Base-by-base conservation (phyloP, 1,284 basidiomycete species). In the Ceratobasidium sp. region DNA sequence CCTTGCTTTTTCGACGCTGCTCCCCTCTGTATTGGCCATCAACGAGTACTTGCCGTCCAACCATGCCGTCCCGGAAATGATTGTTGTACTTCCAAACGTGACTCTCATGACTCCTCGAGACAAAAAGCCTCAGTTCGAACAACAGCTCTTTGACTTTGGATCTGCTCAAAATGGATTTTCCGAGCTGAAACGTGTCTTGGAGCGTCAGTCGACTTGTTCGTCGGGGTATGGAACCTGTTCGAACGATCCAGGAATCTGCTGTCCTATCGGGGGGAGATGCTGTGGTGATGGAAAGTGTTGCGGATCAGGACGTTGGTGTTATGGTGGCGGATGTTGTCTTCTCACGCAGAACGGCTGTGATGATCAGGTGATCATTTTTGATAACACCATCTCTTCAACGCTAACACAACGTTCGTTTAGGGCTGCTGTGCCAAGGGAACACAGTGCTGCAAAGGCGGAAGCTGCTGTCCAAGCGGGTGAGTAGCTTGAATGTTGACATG, bases 401-500 rank as follows among this genome's bases (percentile, higher is more conserved):
- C 41, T 44, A 16, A 64, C 14, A 28, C 16, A 38, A 14, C 13
- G 18, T 28, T 41, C 26, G 16, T 11, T 47, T 28, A 69, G 64
- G 64, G 64, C 21, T 69, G 64, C 46, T 69, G 64, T 32, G 50
- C 11, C 23, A 57, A 69, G 50, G n/a, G 9, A 1, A 1, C 26
- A 16, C 35, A 55, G n/a, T 69, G 64, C 32, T 69, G 64, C 64
- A 69, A 46, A 38, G 64, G 64, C 26, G 64, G 64, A 2, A 46
- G 41, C 16, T 69, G 64, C 41, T 69, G 64, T 26, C 23, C 16
- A 9, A 18, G 41, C 26, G 64, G 52, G 52, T 54, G 52, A 26
- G 52, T 26, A 54, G 21, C 5, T 28, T 28, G 14, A 28, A 21
- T 54, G 21, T 54, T 3, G 6, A 26, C 8, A 54, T 28, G 8